A percentile compares a stretch with the other conserved stretches of the same genome.
Conservation (phyloP, 257 asterid species). For the Solanum ossicruentum region DNA sequence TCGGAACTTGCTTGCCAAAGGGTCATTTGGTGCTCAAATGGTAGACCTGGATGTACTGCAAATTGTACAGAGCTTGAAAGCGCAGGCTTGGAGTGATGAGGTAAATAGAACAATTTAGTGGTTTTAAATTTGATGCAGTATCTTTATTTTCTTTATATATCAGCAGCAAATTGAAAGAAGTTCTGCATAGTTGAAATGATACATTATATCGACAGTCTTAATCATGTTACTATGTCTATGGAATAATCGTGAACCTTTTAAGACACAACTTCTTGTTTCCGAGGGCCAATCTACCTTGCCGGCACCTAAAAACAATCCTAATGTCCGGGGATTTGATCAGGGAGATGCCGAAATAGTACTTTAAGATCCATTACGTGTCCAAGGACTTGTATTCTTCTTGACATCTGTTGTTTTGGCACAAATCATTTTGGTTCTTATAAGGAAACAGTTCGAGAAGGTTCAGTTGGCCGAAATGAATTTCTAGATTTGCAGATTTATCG, state of each 20-base stretch:
- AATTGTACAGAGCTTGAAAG: conserved; percentile 74
- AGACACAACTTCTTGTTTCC: background rate
- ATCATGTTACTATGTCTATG: background rate
- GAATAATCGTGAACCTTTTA: background rate
- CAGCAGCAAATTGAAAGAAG: background rate
- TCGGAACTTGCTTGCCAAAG: conserved; percentile 71
- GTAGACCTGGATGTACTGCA: conserved; percentile 73
- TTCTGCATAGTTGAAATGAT: background rate
- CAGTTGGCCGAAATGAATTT: background rate
- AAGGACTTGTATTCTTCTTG: background rate
- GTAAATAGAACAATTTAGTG: conserved; percentile 10
- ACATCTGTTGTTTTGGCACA: background rate
- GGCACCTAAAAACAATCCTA: background rate
- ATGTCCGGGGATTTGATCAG: background rate
- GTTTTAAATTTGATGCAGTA: background rate
- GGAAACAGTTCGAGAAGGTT: background rate
- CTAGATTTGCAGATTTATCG: background rate
- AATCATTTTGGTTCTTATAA: background rate
- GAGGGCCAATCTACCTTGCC: background rate
- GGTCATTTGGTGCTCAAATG: conserved; percentile 77
- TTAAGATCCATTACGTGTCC: background rate
- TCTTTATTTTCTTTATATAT: background rate
- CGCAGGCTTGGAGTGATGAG: conserved; percentile 98
- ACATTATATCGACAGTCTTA: background rate
- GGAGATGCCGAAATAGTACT: background rate